phyloP scores from a whole-genome alignment of 2,329 filamentous ascomycete species.

The Cladosporium velox region DNA sequence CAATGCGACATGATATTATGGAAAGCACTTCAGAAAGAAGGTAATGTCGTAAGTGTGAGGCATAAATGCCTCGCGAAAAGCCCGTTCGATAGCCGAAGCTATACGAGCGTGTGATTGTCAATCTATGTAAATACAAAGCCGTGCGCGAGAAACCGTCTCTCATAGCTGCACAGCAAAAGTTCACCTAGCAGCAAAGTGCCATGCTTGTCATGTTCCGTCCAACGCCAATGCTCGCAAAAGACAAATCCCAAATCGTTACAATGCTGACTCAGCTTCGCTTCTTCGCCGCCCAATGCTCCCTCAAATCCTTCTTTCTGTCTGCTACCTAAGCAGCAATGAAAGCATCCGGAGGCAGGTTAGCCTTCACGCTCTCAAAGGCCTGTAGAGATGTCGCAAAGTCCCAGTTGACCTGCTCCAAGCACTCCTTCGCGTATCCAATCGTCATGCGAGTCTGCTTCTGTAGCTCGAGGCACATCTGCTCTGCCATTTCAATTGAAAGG shows the following conservation, averaged over 20 bases:
- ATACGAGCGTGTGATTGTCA: slow-evolving; percentile 7
- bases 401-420: slow-evolving; percentile 77
- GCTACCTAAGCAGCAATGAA: slow-evolving; percentile 32
- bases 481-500: slow-evolving; percentile 35
- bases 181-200: not conserved
- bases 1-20: not conserved
- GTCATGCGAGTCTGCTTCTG: slow-evolving; percentile 80
- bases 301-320: slow-evolving; percentile 7
- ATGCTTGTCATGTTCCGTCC: slow-evolving; percentile 2
- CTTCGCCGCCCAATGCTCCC: slow-evolving; percentile 7
- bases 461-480: slow-evolving; percentile 69
- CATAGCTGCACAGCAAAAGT: not conserved
- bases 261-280: not conserved
- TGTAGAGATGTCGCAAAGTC: slow-evolving; percentile 72
- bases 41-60: not conserved
- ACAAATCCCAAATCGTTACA: slow-evolving; percentile 3
- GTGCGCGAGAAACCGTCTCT: not conserved
- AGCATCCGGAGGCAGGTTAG: slow-evolving; percentile 45
- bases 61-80: slow-evolving; percentile 8
- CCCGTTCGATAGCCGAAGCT: not conserved
- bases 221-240: slow-evolving; percentile 18
- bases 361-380: slow-evolving; percentile 76
- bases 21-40: not conserved
- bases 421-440: slow-evolving; percentile 75
- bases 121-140: slow-evolving; percentile 14